Base-by-base conservation (phyloP, 192 early-diverging fungal species). In the Funneliformis mosseae region DNA sequence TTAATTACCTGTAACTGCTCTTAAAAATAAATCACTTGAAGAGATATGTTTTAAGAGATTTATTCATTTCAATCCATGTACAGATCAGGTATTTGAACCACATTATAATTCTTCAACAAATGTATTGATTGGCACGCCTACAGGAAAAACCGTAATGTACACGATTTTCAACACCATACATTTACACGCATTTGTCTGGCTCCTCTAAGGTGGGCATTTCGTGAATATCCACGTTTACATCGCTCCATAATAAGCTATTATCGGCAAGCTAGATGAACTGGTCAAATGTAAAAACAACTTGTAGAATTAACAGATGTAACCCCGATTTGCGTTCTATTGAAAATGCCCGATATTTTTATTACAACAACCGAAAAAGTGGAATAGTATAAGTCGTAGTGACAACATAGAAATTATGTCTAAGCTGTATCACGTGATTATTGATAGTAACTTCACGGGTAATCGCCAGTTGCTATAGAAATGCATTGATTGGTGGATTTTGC, bases 331-430 rank as follows among this genome's bases (percentile, higher is more conserved):
- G 91, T 46, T 92, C 96, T 0, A 92, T 99, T 27, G 89, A 95
- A 79, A 85, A 83, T 28, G 96, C 96, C 96, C 11, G 98, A 99
- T 83, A 97, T 99, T 45, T 98, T 99, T 79, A 94, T 99, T 75
- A 98, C 97, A 0, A 99, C 98, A 12, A 97, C 98, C 0, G 97
- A 98, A 82, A n/a, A 98, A 99, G 81, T 99, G 97, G 97, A 97
- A 99, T 87, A 97, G 97, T 76, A 94, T 99, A 80, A 95, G 92
- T 84, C 93, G 98, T 72, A 93, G 90, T 60, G 97, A 93, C 91
- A 96, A 74, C 92, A 89, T n/a, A 90, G 97, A 62, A 91, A 88
- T 12, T 99, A 98, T 87, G 96, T 98, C 23, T 91, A 89, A 55
- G 84, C 88, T 55, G 96, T 99, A 28, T 93, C 96, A 11, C 85